Conservation (phyloP, 2,329 filamentous ascomycete species). For the Beauveria sp. region DNA sequence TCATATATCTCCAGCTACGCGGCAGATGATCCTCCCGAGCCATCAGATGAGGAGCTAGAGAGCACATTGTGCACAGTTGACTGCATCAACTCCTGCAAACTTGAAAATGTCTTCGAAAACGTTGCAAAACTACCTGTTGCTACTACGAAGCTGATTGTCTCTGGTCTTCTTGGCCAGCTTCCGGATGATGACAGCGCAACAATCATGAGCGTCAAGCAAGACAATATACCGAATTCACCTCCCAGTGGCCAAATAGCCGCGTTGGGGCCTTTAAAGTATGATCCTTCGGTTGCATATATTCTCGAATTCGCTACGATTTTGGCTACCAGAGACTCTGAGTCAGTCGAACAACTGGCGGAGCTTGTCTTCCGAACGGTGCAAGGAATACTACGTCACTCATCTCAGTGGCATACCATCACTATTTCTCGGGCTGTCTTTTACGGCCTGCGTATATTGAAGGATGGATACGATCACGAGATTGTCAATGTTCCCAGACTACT, state of each 20-base stretch:
- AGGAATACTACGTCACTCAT: conserved; percentile 69
- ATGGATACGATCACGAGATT: conserved; percentile 85
- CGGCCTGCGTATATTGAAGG: conserved; percentile 69
- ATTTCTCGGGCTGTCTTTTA: conserved; percentile 83
- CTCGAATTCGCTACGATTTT: conserved; percentile 83
- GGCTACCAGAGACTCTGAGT: conserved; percentile 66
- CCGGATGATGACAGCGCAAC: conserved; percentile 72
- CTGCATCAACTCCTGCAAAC: conserved; percentile 83
- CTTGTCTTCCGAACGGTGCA: conserved; percentile 75
- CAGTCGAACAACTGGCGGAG: conserved; percentile 67
- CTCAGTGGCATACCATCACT: conserved; percentile 73
- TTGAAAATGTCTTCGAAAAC: conserved; percentile 75
- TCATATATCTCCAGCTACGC: conserved; percentile 99
- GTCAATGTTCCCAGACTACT: conserved; percentile 86
- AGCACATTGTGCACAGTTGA: conserved; percentile 92
- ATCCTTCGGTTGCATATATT: conserved; percentile 82
- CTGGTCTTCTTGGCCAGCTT: conserved; percentile 71
- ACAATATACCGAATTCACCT: conserved; percentile 57
- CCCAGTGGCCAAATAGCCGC: conserved; percentile 39
- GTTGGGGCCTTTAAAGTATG: conserved; percentile 55
- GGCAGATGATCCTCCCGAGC: conserved; percentile 93
- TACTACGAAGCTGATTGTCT: conserved; percentile 37
- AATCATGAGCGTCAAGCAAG: conserved; percentile 85
- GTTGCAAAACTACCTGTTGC: conserved; percentile 46
- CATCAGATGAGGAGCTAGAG: conserved; percentile 93